These are phyloP conservation scores for Lineolata rhizophorae DNA, from an alignment of 495 filamentous ascomycete species.

Conservation along the genomic window DNA sequence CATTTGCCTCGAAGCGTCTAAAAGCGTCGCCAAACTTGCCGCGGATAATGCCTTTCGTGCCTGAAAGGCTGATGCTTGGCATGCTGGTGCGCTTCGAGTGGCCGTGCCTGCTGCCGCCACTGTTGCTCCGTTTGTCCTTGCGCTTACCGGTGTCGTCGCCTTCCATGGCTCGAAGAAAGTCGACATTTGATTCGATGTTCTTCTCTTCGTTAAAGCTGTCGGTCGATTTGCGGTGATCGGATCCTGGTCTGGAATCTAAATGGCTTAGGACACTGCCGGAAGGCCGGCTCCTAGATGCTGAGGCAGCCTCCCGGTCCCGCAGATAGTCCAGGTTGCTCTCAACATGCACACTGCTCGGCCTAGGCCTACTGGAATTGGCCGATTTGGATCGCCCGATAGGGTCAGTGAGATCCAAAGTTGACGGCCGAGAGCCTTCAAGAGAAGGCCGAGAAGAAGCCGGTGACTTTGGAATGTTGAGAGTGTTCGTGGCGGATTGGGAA, in stretches of 20 bases:
- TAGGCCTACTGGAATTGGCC: conserved; percentile 30
- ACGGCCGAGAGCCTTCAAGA: conserved; percentile 49
- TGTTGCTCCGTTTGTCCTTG: conserved; percentile 41
- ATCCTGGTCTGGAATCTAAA: too few species aligned
- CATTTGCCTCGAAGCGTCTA: conserved; percentile 63
- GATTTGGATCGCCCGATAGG: conserved; percentile 37
- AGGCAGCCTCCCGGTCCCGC: conserved; percentile 33
- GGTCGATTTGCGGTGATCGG: conserved; percentile 14
- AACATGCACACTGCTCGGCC: conserved; percentile 57
- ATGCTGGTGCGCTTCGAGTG: conserved; percentile 53
- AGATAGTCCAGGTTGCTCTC: conserved; percentile 58
- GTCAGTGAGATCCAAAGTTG: conserved; percentile 33
- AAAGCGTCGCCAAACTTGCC: conserved; percentile 94
- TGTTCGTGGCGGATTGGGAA: conserved; percentile 28
- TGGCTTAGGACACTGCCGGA: too few species aligned
- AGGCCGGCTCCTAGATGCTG: conserved; percentile 16
- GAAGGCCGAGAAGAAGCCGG: conserved; percentile 61
- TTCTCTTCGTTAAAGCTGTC: conserved; percentile 4
- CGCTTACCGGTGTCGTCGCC: conserved; percentile 39
- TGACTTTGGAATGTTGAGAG: conserved; percentile 23
- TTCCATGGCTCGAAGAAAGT: conserved; percentile 69
- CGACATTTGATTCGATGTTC: conserved; percentile 68
- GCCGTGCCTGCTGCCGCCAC: conserved; percentile 33
- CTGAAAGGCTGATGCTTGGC: conserved; percentile 47
- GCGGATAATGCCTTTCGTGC: conserved; percentile 67